Percentiles rank a stretch among this genome's conserved stretches.
Conservation (phyloP, 257 asterid genomes). For the Penstemon eatonii region DNA sequence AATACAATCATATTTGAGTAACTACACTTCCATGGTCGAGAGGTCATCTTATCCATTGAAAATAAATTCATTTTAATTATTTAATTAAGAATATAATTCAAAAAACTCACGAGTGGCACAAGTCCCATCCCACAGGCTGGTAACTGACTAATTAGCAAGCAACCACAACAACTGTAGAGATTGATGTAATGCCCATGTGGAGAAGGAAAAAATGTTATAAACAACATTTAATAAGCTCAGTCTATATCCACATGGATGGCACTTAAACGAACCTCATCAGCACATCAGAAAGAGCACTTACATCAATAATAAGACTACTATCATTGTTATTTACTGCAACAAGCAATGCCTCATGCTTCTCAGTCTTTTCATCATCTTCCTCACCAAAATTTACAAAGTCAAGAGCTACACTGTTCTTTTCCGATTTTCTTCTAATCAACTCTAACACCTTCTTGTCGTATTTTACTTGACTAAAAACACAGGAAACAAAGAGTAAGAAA, state of each 20-base stretch:
- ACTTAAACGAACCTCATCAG: slow-evolving; percentile 67
- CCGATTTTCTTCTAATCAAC: slow-evolving; percentile 85
- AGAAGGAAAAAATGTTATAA: background rate
- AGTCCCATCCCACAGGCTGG: background rate
- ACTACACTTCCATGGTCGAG: background rate
- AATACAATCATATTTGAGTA: background rate
- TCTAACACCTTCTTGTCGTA: slow-evolving; percentile 89
- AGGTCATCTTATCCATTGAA: background rate
- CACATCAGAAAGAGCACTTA: slow-evolving; percentile 90
- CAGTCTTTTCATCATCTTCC: slow-evolving; percentile 87
- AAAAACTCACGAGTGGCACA: background rate
- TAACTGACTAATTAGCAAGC: background rate
- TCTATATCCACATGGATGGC: slow-evolving; percentile 13
- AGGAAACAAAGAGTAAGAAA: slow-evolving; percentile 1
- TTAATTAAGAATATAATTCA: background rate
- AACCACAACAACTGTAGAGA: slow-evolving; percentile 35
- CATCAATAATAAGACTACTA: slow-evolving; percentile 88
- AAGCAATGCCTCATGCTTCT: slow-evolving; percentile 88
- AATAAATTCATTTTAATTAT: background rate
- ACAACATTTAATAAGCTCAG: slow-evolving; percentile 10
- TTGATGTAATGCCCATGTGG: slow-evolving; percentile 66
- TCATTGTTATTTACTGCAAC: slow-evolving; percentile 90
- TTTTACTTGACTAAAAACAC: slow-evolving; percentile 73
- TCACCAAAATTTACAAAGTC: slow-evolving; percentile 97
- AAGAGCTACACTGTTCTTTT: slow-evolving; percentile 95